These are phyloP conservation scores for Aspergillus ochraceoroseus DNA, from an alignment of 2,329 filamentous ascomycete genomes.

Conservation along the genomic window DNA sequence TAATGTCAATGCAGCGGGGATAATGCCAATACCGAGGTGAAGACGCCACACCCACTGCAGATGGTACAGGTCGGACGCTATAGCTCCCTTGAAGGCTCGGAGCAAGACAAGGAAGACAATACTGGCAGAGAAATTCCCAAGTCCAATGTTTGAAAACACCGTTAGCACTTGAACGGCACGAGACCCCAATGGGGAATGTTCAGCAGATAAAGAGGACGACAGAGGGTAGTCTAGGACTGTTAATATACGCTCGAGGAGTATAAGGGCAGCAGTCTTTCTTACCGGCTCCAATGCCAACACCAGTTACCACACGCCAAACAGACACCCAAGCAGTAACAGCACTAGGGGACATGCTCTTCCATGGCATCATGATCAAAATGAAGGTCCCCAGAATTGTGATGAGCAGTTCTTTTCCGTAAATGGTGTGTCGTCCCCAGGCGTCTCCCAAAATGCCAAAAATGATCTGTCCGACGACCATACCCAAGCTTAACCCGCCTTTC, in stretches of 20 bases:
- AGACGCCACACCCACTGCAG: constrained; percentile 6
- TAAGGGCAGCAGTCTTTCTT: too few species aligned
- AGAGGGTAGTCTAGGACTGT: constrained; percentile 4
- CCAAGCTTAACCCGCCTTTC: constrained; percentile 3
- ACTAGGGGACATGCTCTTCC: neutral
- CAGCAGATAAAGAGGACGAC: neutral
- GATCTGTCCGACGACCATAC: constrained; percentile 4
- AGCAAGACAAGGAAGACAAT: constrained; percentile 21
- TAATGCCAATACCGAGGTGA: neutral
- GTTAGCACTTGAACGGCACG: constrained; percentile 16
- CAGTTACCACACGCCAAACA: neutral
- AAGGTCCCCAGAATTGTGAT: constrained; percentile 1
- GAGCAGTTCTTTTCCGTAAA: constrained; percentile 3
- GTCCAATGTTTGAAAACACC: constrained; percentile 23
- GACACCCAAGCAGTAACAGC: constrained; percentile 1
- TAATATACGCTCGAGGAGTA: too few species aligned
- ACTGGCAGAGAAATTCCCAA: constrained; percentile 22
- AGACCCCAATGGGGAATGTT: neutral
- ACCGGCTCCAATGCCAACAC: constrained; percentile 6
- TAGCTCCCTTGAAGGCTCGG: constrained; percentile 15
- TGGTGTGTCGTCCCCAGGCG: neutral
- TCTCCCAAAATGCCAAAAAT: constrained; percentile 1
- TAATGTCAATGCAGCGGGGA: constrained; percentile 1
- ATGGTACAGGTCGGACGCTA: neutral
- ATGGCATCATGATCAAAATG: constrained; percentile 3